Base-by-base conservation (phyloP, 768 basidiomycete species). In the Hydnomerulius pinastri region DNA sequence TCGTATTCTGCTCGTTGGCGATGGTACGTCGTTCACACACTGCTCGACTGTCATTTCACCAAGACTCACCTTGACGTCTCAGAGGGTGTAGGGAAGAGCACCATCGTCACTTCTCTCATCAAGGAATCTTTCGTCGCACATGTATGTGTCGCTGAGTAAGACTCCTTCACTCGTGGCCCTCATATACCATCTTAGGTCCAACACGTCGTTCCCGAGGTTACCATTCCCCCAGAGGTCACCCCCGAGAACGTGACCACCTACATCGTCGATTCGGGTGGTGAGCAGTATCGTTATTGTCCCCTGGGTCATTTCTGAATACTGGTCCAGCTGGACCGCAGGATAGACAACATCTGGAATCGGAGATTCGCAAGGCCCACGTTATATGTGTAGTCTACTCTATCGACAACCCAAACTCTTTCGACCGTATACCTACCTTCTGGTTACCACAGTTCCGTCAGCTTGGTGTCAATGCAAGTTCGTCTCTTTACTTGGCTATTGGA, bases 81-180 rank as follows among this genome's bases (percentile, higher is more conserved):
- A 98, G 94, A 96, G 77, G 92, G 91, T 57, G 96, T 98, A 61
- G 96, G 96, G 57, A 99, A 99, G 77, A 95, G 92, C 69, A 94
- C 93, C 39, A 94, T 98, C 65, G 85, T 98, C 66, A 97, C 93
- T 17, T 93, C 93, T 29, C 80, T 98, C 66, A 98, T 99, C 72
- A 98, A 98, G 69, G 92, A 96, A 69, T 86, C 90, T 27, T 97
- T 88, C 67, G 90, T 98, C 44, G 75, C 89, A 33, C 90, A 94
- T 73, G 95, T 94, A 70, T 56, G 79, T 65, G 37, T 35, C 18
- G 40, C 17, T 13, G 35, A 27, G 1, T 39, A 4, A 6, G n/a
- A 46, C 32, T 39, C 42, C 42, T 39, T 21, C 36, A 32, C 36
- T 2, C 21, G 32, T 40, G n/a, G n/a, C n/a, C 25, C 46, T 58